Evolutionary conservation across 257 asterid species (phyloP), one percentile per base, ranked within the genome.

Genomic region (Rubia yunnanensis): DNA sequence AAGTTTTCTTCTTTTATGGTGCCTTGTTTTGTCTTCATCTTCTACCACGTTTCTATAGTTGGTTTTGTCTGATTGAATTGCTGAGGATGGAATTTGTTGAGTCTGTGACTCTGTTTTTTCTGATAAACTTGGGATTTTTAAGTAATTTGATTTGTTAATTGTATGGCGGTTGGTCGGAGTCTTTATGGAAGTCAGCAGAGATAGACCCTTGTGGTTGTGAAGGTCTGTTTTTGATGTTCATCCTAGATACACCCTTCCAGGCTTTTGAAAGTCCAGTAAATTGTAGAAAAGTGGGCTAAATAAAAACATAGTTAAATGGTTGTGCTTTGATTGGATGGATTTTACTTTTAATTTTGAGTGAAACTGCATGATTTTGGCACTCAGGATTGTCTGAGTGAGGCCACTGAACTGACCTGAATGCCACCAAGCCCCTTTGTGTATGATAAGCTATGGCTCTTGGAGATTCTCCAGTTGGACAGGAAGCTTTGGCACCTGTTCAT

Each of bases 121-220:
- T 15, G 24, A 65, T 27, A 73, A 67, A 64, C 56, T 22, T 56
- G 63, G 48, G 67, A 61, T 77, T 67, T 65, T 68, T 69, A 2
- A 24, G 53, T 49, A 49, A 31, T 55, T 64, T 72, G 52, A 20
- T 27, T 63, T 22, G 23, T 20, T 39, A 5, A 5, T 39, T 28
- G 28, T 55, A 60, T 24, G 32, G 55, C 4, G 30, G 6, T 5
- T 38, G 57, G 57, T 18, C 3, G 27, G 57, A 22, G 38, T 30
- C 24, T 23, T 15, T 4, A 30, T 5, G 22, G 28, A 5, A 50
- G 49, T 38, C 64, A 10, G 13, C 17, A 48, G 54, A 4, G 54
- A n/a, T n/a, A 44, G 52, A 44, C 52, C 52, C n/a, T 44, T 44
- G 52, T 44, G 17, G 17, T 11, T 2, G 48, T 39, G 48, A 39